These are phyloP conservation scores for Drosera capensis DNA, from an alignment of 148 eudicot genomes.

Conservation along the genomic window DNA sequence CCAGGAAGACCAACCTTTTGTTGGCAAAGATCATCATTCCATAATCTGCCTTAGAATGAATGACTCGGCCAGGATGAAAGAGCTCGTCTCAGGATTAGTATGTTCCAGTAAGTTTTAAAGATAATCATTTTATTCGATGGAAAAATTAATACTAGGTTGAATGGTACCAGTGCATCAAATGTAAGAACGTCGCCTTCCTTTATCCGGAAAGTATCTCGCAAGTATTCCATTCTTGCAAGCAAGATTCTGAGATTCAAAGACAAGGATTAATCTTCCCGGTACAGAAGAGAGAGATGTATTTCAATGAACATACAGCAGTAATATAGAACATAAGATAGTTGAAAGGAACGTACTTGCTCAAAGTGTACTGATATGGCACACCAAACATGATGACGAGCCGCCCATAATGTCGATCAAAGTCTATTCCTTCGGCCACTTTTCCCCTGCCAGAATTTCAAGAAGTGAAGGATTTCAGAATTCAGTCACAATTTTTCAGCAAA, in stretches of 20 bases:
- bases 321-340: not conserved
- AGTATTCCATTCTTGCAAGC: conserved; percentile 81
- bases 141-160: not conserved
- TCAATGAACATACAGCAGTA: not conserved
- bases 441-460: conserved; percentile 43
- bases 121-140: not conserved
- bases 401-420: conserved; percentile 98
- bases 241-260: conserved; percentile 46
- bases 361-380: conserved; percentile 87
- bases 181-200: conserved; percentile 88
- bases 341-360: conserved; percentile 65
- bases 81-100: conserved; percentile 76
- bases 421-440: conserved; percentile 98
- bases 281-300: not conserved
- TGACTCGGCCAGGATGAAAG: conserved; percentile 96
- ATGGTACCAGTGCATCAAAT: conserved; percentile 83
- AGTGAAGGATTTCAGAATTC: not conserved
- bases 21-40: conserved; percentile 99
- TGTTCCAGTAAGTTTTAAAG: conserved; percentile 7
- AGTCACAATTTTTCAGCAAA: too few species aligned
- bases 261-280: conserved; percentile 1
- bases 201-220: conserved; percentile 90
- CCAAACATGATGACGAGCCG: conserved; percentile 96
- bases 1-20: conserved; percentile 51
- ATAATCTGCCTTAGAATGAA: conserved; percentile 96